These are phyloP conservation scores for Fusarium miscanthi DNA, from an alignment of 2,329 filamentous ascomycete genomes.

Conservation along the genomic window DNA sequence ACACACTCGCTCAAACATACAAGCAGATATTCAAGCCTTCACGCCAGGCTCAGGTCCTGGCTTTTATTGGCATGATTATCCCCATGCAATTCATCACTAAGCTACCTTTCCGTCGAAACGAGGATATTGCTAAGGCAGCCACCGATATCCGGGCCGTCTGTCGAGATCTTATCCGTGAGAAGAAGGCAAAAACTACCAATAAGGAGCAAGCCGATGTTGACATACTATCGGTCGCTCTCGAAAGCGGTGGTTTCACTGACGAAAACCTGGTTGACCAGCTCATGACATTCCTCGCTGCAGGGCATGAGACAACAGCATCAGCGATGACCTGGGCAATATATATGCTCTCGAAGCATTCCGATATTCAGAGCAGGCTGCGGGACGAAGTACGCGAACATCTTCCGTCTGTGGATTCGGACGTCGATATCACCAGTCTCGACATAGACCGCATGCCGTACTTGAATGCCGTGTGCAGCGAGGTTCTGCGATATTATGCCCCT, in stretches of 20 bases:
- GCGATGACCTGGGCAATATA: constrained; percentile 82
- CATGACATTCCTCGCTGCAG: constrained; percentile 89
- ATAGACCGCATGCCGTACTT: constrained; percentile 83
- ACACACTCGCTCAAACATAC: constrained; percentile 69
- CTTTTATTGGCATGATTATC: constrained; percentile 70
- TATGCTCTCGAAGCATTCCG: constrained; percentile 72
- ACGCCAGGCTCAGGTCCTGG: constrained; percentile 64
- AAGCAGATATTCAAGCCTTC: constrained; percentile 64
- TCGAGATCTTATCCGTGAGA: constrained; percentile 74
- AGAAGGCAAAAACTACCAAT: constrained; percentile 66
- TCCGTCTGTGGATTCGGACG: constrained; percentile 57
- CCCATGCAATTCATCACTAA: constrained; percentile 68
- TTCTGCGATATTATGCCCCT: constrained; percentile 77
- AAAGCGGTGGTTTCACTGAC: constrained; percentile 79
- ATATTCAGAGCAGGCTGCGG: constrained; percentile 74
- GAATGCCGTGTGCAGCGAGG: constrained; percentile 81
- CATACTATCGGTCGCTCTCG: constrained; percentile 83
- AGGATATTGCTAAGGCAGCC: constrained; percentile 67
- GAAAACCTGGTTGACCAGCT: constrained; percentile 87
- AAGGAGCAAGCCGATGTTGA: constrained; percentile 69
- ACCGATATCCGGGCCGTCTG: constrained; percentile 73
- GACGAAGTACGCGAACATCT: constrained; percentile 73
- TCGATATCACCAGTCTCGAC: constrained; percentile 56
- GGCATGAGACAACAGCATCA: constrained; percentile 82
- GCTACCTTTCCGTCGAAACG: constrained; percentile 78